Evolutionary conservation across 2,329 filamentous ascomycete genomes (phyloP).

Genomic region (Fusarium anguioides): DNA sequence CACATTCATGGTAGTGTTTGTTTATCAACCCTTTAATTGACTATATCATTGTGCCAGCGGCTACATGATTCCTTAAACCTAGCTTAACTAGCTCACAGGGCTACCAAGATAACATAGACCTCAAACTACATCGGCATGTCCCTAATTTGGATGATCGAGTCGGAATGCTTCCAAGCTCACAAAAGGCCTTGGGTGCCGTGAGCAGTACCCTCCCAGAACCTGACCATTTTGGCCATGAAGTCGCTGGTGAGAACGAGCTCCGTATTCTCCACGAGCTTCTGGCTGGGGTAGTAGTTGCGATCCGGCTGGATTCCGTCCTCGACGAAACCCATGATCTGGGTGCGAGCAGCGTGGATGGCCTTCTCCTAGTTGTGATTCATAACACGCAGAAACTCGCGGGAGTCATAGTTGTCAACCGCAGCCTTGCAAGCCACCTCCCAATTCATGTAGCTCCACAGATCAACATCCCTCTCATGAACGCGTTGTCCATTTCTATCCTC

Average conservation of each 20-base stretch:
- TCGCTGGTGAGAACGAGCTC: neutral
- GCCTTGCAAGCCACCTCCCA: too few relatives aligned
- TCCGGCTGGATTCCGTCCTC: neutral
- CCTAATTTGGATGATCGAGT: too few relatives aligned
- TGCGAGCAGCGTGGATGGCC: neutral
- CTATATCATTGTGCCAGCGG: neutral
- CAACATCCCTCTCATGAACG: neutral
- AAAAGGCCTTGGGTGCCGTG: too few relatives aligned
- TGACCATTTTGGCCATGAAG: too few relatives aligned
- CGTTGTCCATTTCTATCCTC: neutral
- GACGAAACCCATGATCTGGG: neutral
- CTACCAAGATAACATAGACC: neutral
- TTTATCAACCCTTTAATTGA: neutral
- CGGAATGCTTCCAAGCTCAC: too few relatives aligned
- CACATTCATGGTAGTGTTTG: too few relatives aligned
- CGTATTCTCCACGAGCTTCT: neutral
- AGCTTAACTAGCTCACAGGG: neutral
- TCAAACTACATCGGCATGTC: too few relatives aligned
- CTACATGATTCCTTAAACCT: neutral
- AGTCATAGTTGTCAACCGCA: neutral
- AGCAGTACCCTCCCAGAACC: too few relatives aligned
- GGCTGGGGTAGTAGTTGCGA: neutral
- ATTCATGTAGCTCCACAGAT: too few relatives aligned
- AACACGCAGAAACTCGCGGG: neutral
- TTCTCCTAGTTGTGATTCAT: neutral